phyloP scores from a whole-genome alignment of 2,329 filamentous ascomycete species.

The Calonectria multiphialidica region DNA sequence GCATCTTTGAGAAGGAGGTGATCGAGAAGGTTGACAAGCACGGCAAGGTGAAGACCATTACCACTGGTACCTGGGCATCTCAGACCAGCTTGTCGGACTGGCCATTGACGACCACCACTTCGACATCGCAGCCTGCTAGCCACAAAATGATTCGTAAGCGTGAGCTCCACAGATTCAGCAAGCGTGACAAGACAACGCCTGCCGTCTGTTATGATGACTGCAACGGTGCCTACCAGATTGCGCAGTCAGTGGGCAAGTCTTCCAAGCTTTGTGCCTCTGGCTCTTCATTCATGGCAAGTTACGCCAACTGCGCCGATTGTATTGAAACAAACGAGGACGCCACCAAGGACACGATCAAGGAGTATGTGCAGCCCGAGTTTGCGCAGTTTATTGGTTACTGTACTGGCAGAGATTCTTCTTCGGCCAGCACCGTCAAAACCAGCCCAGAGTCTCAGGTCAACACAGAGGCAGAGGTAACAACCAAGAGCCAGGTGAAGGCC shows the following conservation, averaged over 20 bases:
- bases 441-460: conserved; percentile 42
- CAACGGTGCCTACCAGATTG: conserved; percentile 62
- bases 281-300: conserved; percentile 56
- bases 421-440: conserved; percentile 24
- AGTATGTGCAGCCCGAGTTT: conserved; percentile 54
- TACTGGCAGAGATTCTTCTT: conserved; percentile 36
- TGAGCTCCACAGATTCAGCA: conserved; percentile 45
- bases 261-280: conserved; percentile 55
- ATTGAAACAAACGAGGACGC: conserved; percentile 44
- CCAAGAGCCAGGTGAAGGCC: conserved; percentile 40
- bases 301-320: conserved; percentile 57
- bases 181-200: conserved; percentile 58
- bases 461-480: conserved; percentile 37
- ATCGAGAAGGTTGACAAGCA: conserved; percentile 49
- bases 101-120: conserved; percentile 36
- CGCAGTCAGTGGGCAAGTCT: conserved; percentile 42
- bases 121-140: conserved; percentile 16
- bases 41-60: conserved; percentile 57
- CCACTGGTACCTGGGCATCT: conserved; percentile 68
- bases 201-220: conserved; percentile 65
- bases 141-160: conserved; percentile 31
- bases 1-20: conserved; percentile 66
- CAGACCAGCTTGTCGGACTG: conserved; percentile 60
- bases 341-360: conserved; percentile 43
- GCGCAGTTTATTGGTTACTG: conserved; percentile 62